Evolutionary conservation across 805 yeast genomes (phyloP).

Genomic region (Kazachstania africana): DNA sequence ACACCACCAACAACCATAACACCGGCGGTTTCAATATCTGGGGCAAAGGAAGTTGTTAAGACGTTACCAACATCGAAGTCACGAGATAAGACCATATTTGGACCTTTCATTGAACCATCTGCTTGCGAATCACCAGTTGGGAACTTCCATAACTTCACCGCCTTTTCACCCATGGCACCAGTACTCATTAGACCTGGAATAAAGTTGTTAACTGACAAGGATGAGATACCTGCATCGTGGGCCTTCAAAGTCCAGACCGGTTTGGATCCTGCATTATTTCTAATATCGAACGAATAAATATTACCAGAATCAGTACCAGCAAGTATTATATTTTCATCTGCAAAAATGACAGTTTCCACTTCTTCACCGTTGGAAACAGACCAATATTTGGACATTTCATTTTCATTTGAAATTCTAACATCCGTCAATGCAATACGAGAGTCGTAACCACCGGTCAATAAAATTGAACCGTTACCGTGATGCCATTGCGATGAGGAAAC

Average conservation of each 20-base stretch:
- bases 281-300: conserved; percentile 78
- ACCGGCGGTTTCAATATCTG: conserved; percentile 80
- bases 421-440: conserved; percentile 72
- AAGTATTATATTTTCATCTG: conserved; percentile 45
- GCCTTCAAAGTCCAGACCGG: conserved; percentile 96
- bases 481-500: conserved; percentile 90
- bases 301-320: conserved; percentile 91
- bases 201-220: conserved; percentile 56
- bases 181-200: conserved; percentile 70
- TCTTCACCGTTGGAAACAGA: conserved; percentile 60
- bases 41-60: conserved; percentile 68
- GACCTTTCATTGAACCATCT: conserved; percentile 31
- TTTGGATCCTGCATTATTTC: conserved; percentile 40
- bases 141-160: conserved; percentile 79
- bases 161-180: conserved; percentile 84
- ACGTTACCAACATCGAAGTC: conserved; percentile 94
- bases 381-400: conserved; percentile 52
- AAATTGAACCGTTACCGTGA: conserved; percentile 47
- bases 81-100: conserved; percentile 81
- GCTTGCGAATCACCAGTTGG: conserved; percentile 31
- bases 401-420: conserved; percentile 60
- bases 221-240: conserved; percentile 87
- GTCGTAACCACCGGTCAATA: conserved; percentile 91
- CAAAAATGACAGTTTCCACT: conserved; percentile 73
- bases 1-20: conserved; percentile 81